Percentiles rank a stretch among this genome's conserved stretches.
phyloP scores from a whole-genome alignment of 2,329 filamentous ascomycete species.

The Cyanodermella asteris region DNA sequence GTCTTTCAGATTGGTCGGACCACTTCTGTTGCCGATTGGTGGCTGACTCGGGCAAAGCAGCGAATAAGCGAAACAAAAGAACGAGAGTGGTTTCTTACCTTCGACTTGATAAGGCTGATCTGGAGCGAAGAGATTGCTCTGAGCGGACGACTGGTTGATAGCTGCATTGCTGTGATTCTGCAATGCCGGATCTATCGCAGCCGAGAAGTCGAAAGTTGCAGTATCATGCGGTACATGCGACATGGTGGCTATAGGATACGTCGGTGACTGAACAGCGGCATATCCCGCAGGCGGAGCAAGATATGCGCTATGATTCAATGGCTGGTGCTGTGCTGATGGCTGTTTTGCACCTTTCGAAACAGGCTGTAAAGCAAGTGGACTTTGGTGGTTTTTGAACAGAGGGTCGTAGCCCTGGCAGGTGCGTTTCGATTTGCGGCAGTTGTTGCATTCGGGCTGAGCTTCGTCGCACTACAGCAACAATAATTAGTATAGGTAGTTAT shows the following conservation, averaged over 20 bases:
- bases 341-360: constrained; percentile 32
- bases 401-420: constrained; percentile 47
- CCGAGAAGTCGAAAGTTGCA: constrained; percentile 32
- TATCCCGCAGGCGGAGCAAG: constrained; percentile 21
- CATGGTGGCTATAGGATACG: constrained; percentile 9
- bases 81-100: no score
- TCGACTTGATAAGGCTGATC: no score
- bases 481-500: no score
- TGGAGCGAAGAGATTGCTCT: constrained; percentile 11
- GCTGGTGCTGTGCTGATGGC: constrained; percentile 8
- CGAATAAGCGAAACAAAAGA: no score
- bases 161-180: constrained; percentile 22
- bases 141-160: constrained; percentile 14
- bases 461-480: constrained; percentile 98
- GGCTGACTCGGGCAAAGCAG: no score
- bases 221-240: constrained; percentile 11
- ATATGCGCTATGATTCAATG: constrained; percentile 12
- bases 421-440: constrained; percentile 46
- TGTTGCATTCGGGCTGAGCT: constrained; percentile 64
- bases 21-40: no score
- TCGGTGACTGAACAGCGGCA: constrained; percentile 15
- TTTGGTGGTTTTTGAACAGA: constrained; percentile 47
- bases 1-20: no score
- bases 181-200: constrained; percentile 45
- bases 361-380: constrained; percentile 51